Percentiles rank a stretch among this genome's conserved stretches.
phyloP scores from a whole-genome alignment of 2,329 filamentous ascomycete species.

The Aspergillus fumigatiaffinis region DNA sequence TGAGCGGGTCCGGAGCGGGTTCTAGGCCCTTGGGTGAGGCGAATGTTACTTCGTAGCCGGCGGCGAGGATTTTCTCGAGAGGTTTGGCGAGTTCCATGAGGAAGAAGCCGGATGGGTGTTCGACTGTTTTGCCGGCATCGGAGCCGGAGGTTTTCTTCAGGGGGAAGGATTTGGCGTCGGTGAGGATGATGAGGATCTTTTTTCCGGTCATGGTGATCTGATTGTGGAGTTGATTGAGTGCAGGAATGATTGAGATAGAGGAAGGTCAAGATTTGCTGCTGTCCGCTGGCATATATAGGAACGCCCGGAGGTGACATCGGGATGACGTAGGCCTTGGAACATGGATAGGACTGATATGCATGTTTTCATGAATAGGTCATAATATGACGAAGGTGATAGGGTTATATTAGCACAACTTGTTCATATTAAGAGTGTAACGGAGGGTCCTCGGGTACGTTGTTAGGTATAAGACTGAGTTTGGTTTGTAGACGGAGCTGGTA shows the following conservation, averaged over 20 bases:
- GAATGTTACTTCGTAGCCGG: slow-evolving; percentile 43
- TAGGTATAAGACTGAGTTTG: too few relatives aligned
- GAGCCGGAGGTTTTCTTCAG: slow-evolving; percentile 26
- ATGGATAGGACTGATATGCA: neutral
- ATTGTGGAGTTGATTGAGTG: neutral
- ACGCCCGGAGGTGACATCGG: neutral
- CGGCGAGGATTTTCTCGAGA: slow-evolving; percentile 33
- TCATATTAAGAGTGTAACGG: neutral
- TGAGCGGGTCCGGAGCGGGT: slow-evolving; percentile 41
- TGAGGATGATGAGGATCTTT: slow-evolving; percentile 45
- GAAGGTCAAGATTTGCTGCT: neutral
- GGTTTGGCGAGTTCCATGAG: slow-evolving; percentile 41
- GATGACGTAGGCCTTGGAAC: neutral
- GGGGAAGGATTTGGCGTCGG: slow-evolving; percentile 39
- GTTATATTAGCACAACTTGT: neutral
- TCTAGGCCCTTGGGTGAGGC: slow-evolving; percentile 43
- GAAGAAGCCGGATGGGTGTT: slow-evolving; percentile 35
- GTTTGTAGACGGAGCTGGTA: neutral
- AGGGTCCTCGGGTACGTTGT: too few relatives aligned
- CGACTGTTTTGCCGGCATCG: slow-evolving; percentile 19
- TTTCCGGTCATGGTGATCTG: slow-evolving; percentile 21
- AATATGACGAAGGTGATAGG: neutral
- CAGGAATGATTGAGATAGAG: neutral
- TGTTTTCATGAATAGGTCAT: neutral
- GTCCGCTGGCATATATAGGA: neutral